Percentiles rank a stretch among this genome's conserved stretches.
phyloP scores from a whole-genome alignment of 108 stramenopile genomes.

The Aurantiochytrium sp. region DNA sequence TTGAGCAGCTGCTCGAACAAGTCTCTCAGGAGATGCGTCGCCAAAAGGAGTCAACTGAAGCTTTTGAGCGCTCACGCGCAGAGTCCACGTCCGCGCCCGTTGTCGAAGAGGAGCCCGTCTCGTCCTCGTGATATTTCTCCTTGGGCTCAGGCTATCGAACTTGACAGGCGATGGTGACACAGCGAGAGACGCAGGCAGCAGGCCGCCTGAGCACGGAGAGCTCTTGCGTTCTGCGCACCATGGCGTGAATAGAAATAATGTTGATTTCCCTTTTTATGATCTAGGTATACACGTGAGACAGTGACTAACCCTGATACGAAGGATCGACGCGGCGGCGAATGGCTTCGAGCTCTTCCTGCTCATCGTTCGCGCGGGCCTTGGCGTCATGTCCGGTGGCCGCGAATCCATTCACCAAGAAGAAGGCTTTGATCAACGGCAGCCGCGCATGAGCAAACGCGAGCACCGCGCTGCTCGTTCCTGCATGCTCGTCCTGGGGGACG shows the following conservation, averaged over 20 bases:
- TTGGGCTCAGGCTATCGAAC: too few species aligned
- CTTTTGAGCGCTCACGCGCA: background rate
- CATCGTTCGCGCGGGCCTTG: background rate
- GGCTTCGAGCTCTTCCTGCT: background rate
- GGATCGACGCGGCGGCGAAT: background rate
- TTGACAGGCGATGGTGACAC: too few species aligned
- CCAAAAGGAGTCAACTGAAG: background rate
- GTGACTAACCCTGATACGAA: background rate
- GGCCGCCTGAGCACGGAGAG: too few species aligned
- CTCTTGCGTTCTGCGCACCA: too few species aligned
- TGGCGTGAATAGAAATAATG: too few species aligned
- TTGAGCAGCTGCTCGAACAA: background rate
- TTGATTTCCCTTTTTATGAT: too few species aligned
- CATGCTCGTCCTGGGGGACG: background rate
- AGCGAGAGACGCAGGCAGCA: too few species aligned
- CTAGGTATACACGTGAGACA: too few species aligned
- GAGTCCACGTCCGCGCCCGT: background rate
- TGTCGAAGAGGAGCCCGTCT: too few species aligned
- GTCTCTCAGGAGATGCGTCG: background rate
- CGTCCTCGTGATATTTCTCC: too few species aligned
- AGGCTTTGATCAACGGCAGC: slow-evolving; percentile 7
- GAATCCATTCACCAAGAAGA: slow-evolving; percentile 25
- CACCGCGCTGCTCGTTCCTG: background rate
- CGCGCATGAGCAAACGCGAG: background rate
- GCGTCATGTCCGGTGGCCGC: background rate